Percentiles rank a stretch among this genome's conserved stretches.
Evolutionary conservation across 2,329 filamentous ascomycete genomes (phyloP).

Genomic region (Cytospora paraplurivora): DNA sequence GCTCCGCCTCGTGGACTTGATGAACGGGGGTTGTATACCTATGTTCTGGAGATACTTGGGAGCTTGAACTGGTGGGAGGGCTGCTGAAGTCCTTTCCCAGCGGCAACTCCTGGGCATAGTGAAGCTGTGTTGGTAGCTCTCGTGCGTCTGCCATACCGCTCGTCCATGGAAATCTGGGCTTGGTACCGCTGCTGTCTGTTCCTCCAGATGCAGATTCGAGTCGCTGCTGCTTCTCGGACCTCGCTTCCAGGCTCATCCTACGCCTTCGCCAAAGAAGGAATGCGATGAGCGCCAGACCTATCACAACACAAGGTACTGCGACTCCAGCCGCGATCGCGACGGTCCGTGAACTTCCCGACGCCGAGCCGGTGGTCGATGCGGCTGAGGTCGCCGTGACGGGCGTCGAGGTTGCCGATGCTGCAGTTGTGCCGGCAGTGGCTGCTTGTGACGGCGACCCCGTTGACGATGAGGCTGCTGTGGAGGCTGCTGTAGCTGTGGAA

Average conservation of each 20-base stretch:
- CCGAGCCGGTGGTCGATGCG: background rate
- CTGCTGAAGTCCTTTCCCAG: conserved; percentile 11
- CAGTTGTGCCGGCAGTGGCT: conserved; percentile 8
- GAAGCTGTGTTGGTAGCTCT: conserved; percentile 16
- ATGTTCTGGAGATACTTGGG: conserved; percentile 5
- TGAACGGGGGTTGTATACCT: background rate
- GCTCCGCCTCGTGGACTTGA: conserved; percentile 4
- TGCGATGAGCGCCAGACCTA: conserved; percentile 7
- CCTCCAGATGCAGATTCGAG: conserved; percentile 12
- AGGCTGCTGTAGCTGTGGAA: conserved; percentile 8
- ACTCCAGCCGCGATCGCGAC: conserved; percentile 4
- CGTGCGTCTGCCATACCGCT: conserved; percentile 11
- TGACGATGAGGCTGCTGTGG: background rate
- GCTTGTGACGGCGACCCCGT: conserved; percentile 7
- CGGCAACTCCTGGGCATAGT: conserved; percentile 6
- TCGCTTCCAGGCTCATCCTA: conserved; percentile 3
- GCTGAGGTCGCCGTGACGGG: background rate
- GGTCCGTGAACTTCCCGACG: background rate
- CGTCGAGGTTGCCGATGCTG: conserved; percentile 11
- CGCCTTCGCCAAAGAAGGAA: conserved; percentile 18
- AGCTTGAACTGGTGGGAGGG: conserved; percentile 19
- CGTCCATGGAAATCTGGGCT: conserved; percentile 24
- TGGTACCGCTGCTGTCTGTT: conserved; percentile 8
- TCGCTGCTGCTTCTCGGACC: conserved; percentile 14
- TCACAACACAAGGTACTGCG: conserved; percentile 2